Percentiles rank a stretch among this genome's conserved stretches.
phyloP scores from a whole-genome alignment of 768 basidiomycete genomes.

The Mycena rosella region DNA sequence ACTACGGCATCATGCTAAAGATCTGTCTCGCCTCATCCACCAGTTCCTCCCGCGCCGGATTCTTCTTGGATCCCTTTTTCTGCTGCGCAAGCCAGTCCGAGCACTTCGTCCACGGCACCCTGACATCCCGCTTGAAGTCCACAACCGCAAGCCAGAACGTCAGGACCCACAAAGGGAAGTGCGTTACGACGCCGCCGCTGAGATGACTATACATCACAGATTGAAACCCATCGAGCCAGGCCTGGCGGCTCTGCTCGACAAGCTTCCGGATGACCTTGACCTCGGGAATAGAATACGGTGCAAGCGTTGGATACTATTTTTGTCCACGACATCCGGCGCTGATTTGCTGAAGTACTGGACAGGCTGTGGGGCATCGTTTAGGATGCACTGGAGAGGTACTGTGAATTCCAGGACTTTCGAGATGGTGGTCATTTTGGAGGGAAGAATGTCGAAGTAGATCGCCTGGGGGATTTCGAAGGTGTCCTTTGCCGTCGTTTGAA shows the following conservation, averaged over 20 bases:
- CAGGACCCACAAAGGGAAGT: slow-evolving; percentile 7
- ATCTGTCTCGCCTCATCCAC: neutral
- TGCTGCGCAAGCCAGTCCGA: neutral
- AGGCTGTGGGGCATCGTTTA: neutral
- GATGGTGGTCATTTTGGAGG: slow-evolving; percentile 1
- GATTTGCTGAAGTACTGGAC: slow-evolving; percentile 23
- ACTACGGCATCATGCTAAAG: slow-evolving; percentile 7
- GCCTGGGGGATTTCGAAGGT: slow-evolving; percentile 5
- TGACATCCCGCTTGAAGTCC: slow-evolving; percentile 2
- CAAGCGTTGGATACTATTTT: neutral
- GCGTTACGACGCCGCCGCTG: neutral
- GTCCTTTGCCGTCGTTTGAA: neutral
- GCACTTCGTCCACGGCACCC: neutral
- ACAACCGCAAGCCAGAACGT: neutral
- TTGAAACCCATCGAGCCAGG: slow-evolving; percentile 12
- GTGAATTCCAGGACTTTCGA: slow-evolving; percentile 17
- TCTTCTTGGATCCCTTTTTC: neutral
- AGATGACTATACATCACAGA: slow-evolving; percentile 17
- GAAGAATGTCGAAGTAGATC: neutral
- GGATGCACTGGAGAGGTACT: slow-evolving; percentile 6
- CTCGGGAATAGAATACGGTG: slow-evolving; percentile 18
- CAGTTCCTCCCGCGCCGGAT: neutral
- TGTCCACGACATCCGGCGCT: neutral
- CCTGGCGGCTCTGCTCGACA: neutral
- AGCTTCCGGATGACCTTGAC: slow-evolving; percentile 7